phyloP scores from a whole-genome alignment of 169 alveolate species.

The Cryptosporidium muris region DNA sequence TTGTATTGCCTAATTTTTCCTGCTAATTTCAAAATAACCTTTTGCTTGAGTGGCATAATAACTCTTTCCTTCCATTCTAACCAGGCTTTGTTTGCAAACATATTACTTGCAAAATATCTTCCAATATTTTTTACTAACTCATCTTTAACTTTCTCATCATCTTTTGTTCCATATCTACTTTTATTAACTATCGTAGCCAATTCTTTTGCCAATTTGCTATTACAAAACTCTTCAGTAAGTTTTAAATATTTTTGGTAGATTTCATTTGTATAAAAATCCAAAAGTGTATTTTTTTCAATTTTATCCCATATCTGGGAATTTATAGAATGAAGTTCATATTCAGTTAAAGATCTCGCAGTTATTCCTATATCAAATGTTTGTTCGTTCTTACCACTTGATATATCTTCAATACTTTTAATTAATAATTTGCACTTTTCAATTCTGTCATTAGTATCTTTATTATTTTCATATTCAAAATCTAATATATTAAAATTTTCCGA shows the following conservation, averaged over 20 bases:
- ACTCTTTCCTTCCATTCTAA: slow-evolving; percentile 48
- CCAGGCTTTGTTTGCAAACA: slow-evolving; percentile 12
- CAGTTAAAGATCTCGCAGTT: not conserved
- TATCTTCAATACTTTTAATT: not conserved
- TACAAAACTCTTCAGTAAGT: slow-evolving; percentile 3
- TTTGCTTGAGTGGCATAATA: slow-evolving; percentile 23
- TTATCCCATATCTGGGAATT: slow-evolving; percentile 51
- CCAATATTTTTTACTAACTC: slow-evolving; percentile 34
- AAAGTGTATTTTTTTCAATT: slow-evolving; percentile 11
- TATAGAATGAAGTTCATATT: slow-evolving; percentile 18
- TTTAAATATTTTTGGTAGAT: slow-evolving; percentile 18
- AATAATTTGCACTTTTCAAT: not conserved
- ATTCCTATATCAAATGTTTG: not conserved
- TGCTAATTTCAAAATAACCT: slow-evolving; percentile 3
- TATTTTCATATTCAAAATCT: slow-evolving; percentile 27
- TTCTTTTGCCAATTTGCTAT: slow-evolving; percentile 32
- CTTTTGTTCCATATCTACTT: slow-evolving; percentile 57
- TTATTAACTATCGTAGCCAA: slow-evolving; percentile 64
- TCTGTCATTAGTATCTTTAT: not conserved
- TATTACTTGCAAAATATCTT: slow-evolving; percentile 28
- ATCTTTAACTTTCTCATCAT: slow-evolving; percentile 44
- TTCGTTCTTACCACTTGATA: not conserved
- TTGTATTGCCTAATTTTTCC: slow-evolving; percentile 6
- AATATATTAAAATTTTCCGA: slow-evolving; percentile 30
- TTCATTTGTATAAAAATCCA: slow-evolving; percentile 6